Conservation (phyloP, 148 eudicot species). For the Rhododendron henanense region DNA sequence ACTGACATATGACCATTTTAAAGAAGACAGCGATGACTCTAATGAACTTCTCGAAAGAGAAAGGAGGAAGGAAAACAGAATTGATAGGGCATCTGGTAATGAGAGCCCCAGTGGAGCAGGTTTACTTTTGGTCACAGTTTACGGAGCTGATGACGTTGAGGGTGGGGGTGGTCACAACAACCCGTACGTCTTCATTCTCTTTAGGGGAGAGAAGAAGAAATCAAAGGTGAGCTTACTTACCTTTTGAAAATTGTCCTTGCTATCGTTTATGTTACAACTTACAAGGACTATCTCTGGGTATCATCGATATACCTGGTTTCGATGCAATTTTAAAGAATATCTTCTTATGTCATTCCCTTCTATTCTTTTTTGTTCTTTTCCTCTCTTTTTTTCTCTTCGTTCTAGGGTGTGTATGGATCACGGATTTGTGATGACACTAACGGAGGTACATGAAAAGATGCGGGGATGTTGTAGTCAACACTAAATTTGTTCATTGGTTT, state of each 20-base stretch:
- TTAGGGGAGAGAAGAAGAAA: conserved; percentile 68
- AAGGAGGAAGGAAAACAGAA: conserved; percentile 26
- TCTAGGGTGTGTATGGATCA: background rate
- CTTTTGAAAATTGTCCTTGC: background rate
- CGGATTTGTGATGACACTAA: background rate
- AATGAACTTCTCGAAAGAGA: conserved; percentile 22
- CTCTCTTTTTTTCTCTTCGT: background rate
- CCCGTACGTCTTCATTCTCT: conserved; percentile 58
- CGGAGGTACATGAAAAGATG: background rate
- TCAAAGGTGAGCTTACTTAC: conserved; percentile 51
- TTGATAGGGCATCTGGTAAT: conserved; percentile 17
- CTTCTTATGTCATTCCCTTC: background rate
- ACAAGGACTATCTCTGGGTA: background rate
- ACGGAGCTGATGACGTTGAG: conserved; percentile 78
- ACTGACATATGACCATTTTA: conserved; percentile 66
- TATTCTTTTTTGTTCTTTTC: background rate
- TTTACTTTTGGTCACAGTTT: conserved; percentile 55
- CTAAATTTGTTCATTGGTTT: background rate
- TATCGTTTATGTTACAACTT: background rate
- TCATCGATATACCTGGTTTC: background rate
- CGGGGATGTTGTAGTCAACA: background rate
- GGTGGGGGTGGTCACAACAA: conserved; percentile 61
- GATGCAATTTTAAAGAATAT: background rate
- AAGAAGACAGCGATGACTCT: conserved; percentile 39
- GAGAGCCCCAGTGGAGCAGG: conserved; percentile 58